Base-by-base conservation (phyloP, 257 asterid species). In the Gardenia jasminoides region DNA sequence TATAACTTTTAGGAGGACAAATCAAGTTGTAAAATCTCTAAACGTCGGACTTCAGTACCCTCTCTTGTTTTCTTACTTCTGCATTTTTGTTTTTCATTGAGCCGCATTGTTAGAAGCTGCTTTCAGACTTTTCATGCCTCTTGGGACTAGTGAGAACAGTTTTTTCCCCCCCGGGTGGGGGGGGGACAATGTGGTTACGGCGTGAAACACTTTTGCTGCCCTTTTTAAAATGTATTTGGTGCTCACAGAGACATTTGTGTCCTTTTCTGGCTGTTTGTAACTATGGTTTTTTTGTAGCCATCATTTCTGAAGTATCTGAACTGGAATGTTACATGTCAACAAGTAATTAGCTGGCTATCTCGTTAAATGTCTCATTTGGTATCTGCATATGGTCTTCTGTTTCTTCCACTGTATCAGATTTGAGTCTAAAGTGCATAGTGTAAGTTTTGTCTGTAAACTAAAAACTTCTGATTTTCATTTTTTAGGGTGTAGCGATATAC, bases 401-500 rank as follows among this genome's bases (percentile, higher is more conserved):
- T 44, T 20, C 22, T 71, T 6, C 48, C 61, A 41, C 36, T 10
- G 31, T 59, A 61, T 10, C 33, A 24, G 67, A 61, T 7, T 68
- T 59, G 43, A 52, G 33, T 4, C 30, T 75, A 3, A 59, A 28
- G 28, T 52, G 50, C 28, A 41, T 50, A 30, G 15, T 73, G 19
- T 28, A 52, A 24, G 15, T 28, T 59, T 24, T 30, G 8, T 56
- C 13, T 58, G 7, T 59, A 31, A 28, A 17, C 41, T 75, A 36
- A 43, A 58, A 59, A n/a, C 71, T 75, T 75, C 19, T 64, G 16
- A 12, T 61, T 43, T 61, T 68, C 20, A 41, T 54, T 41, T 15
- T 26, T n/a, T 61, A 71, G 78, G 56, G 48, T 75, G 61, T 43
- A 75, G 46, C 79, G 16, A 43, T 75, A n/a, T 68, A 36, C 67